Percentiles rank a stretch among this genome's conserved stretches.
Evolutionary conservation across 1,284 basidiomycete species (phyloP).

Genomic region (Cystobasidium sp.): DNA sequence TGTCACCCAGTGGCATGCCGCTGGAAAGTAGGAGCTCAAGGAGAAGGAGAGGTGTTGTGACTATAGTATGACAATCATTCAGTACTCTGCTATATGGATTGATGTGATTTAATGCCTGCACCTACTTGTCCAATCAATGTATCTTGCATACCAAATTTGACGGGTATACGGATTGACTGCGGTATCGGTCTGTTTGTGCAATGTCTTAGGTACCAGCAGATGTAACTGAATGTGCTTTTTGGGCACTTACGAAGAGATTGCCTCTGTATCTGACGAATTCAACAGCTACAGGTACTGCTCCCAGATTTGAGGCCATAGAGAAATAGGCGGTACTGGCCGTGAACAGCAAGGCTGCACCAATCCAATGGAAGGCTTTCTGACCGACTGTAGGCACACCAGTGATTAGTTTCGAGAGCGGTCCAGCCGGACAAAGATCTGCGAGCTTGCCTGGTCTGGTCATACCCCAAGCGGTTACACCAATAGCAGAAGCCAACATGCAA

Average conservation of each 20-base stretch:
- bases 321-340: conserved; percentile 61
- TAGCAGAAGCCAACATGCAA: conserved; percentile 53
- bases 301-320: conserved; percentile 67
- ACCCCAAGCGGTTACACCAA: conserved; percentile 57
- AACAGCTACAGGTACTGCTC: conserved; percentile 62
- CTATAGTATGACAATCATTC: background rate
- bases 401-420: background rate
- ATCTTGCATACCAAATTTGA: conserved; percentile 65
- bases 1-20: conserved; percentile 63
- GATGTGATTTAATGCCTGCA: background rate
- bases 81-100: background rate
- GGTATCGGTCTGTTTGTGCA: conserved; percentile 48
- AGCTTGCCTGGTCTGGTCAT: conserved; percentile 58
- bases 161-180: conserved; percentile 57
- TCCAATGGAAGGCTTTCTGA: conserved; percentile 44
- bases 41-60: conserved; percentile 66
- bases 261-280: conserved; percentile 59
- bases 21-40: conserved; percentile 64
- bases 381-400: conserved; percentile 53
- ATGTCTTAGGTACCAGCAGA: conserved; percentile 8
- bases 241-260: conserved; percentile 44
- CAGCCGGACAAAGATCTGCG: background rate
- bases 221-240: conserved; percentile 43
- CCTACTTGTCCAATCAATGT: conserved; percentile 64
- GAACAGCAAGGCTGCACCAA: conserved; percentile 49